A percentile compares a stretch with the other conserved stretches of the same genome.
Conservation (phyloP, 1,139 yeast genomes). For the Entelexis paramagnoliae region DNA sequence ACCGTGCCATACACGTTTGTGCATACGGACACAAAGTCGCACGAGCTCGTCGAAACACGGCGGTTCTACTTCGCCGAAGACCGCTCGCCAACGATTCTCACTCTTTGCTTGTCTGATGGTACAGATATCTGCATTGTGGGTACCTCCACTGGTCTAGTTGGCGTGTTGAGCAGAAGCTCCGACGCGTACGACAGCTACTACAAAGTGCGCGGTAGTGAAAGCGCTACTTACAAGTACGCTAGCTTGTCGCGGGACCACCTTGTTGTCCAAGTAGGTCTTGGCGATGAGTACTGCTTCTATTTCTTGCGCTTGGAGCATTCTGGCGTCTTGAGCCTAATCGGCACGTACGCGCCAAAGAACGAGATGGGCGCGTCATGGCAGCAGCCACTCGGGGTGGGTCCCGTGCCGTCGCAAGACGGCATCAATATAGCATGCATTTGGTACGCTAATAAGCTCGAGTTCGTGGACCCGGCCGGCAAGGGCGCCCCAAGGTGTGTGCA, state of each 20-base stretch:
- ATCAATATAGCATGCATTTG: background rate
- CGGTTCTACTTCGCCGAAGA: constrained; percentile 4
- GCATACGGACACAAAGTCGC: background rate
- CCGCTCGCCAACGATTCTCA: background rate
- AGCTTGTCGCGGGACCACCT: background rate
- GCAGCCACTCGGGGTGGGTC: background rate
- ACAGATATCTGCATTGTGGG: background rate
- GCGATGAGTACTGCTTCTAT: background rate
- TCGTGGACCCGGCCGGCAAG: background rate
- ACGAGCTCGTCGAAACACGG: background rate
- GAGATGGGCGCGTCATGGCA: background rate
- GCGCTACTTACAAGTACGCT: background rate
- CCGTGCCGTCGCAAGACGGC: background rate
- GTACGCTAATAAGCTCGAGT: background rate
- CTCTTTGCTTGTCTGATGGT: background rate
- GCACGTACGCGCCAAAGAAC: background rate
- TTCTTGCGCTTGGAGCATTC: background rate
- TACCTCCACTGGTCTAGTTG: background rate
- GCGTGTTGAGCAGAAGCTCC: background rate
- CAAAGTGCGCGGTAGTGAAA: background rate
- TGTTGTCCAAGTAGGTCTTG: background rate
- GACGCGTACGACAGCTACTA: background rate
- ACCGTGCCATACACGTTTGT: constrained; percentile 2
- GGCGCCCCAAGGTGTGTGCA: background rate
- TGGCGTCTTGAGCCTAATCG: background rate